phyloP scores from a whole-genome alignment of 306 rosid species.

The Prunus armeniaca region DNA sequence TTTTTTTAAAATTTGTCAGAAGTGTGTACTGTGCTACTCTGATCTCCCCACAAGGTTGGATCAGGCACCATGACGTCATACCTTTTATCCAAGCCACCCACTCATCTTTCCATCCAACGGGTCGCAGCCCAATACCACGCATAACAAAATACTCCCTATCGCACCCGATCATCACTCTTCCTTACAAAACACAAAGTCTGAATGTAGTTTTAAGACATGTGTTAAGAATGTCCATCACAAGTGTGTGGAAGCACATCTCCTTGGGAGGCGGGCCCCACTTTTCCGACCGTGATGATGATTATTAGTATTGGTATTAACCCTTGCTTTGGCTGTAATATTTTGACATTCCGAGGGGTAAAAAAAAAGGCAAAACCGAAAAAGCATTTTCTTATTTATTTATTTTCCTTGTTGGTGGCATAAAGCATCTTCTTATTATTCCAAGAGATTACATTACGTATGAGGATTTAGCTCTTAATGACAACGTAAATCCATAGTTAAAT shows the following conservation, averaged over 20 bases:
- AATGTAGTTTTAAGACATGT: slow-evolving; percentile 30
- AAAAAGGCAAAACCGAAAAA: not conserved
- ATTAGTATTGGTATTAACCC: slow-evolving; percentile 11
- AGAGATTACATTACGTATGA: slow-evolving; percentile 26
- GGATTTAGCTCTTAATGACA: slow-evolving; percentile 7
- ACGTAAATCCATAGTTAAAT: not conserved
- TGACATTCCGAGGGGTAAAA: slow-evolving; percentile 18
- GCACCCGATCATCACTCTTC: not conserved
- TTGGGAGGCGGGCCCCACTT: slow-evolving; percentile 28
- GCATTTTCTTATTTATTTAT: not conserved
- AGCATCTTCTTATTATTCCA: slow-evolving; percentile 23
- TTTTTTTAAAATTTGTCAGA: not conserved
- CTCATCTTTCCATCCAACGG: not conserved
- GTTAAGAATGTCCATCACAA: slow-evolving; percentile 46
- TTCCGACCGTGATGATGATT: slow-evolving; percentile 46
- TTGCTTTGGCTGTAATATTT: slow-evolving; percentile 1
- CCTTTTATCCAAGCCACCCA: not conserved
- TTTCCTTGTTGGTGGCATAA: not conserved
- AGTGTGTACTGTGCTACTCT: not conserved
- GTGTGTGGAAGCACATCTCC: slow-evolving; percentile 37
- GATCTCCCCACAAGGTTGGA: slow-evolving; percentile 21
- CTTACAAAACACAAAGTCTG: not conserved
- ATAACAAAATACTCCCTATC: not conserved
- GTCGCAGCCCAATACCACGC: not conserved
- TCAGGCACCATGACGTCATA: slow-evolving; percentile 16